Evolutionary conservation across 208 protist species (phyloP).

Genomic region (Wallacemonas sp.): DNA sequence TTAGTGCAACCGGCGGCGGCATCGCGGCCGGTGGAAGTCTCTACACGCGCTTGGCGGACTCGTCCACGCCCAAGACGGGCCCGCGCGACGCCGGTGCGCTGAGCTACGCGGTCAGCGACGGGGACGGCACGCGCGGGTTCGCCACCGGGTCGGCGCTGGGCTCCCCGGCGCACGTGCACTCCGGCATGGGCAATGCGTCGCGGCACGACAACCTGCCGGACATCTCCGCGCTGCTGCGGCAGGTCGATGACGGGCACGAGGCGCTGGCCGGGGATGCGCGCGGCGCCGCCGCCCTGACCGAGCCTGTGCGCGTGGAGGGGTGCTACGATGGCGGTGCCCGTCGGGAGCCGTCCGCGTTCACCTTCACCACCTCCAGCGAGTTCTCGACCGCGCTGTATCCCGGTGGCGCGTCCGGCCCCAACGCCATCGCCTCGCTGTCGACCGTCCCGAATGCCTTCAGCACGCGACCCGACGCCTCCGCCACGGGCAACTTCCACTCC

Average conservation of each 20-base stretch:
- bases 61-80: not conserved
- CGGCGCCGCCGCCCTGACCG: not conserved
- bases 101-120: constrained; percentile 15
- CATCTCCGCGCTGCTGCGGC: constrained; percentile 7
- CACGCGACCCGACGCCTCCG: constrained; percentile 7
- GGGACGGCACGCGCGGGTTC: not conserved
- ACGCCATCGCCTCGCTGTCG: not conserved
- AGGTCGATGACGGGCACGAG: not conserved
- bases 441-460: constrained; percentile 19
- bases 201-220: not conserved
- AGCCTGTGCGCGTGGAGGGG: not conserved
- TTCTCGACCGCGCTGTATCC: constrained; percentile 8
- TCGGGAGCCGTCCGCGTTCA: constrained; percentile 7
- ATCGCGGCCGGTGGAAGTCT: constrained; percentile 2
- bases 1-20: not conserved
- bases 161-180: not conserved
- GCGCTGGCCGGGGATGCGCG: not conserved
- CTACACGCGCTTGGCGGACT: constrained; percentile 1
- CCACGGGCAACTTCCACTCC: not conserved
- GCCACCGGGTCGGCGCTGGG: not conserved
- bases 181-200: not conserved
- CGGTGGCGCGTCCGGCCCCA: not conserved
- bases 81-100: not conserved
- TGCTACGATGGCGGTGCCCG: not conserved
- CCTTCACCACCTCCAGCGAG: constrained; percentile 15